These are phyloP conservation scores for Boletus insuetus DNA, from an alignment of 768 basidiomycete species.

Conservation along the genomic window DNA sequence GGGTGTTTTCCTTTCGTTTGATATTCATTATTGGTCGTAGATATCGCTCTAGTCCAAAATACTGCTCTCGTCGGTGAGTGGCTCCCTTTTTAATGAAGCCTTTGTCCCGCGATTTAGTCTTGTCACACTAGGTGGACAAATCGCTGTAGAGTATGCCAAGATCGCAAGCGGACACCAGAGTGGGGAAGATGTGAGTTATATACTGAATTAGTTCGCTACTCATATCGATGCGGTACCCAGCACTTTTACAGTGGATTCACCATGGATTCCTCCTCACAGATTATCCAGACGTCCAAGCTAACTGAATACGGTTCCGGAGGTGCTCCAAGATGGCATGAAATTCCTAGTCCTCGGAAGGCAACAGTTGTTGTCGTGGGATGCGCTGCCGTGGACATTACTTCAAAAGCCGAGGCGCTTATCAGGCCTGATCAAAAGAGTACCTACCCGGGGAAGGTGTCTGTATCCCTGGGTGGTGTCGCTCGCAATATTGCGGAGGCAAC, in stretches of 20 bases:
- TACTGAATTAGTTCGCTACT: neutral
- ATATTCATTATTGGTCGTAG: conserved; percentile 35
- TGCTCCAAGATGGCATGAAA: neutral
- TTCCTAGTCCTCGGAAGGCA: conserved; percentile 28
- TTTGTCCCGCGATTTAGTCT: neutral
- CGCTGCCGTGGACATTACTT: conserved; percentile 87
- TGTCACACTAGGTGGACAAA: conserved; percentile 58
- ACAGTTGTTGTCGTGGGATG: conserved; percentile 77
- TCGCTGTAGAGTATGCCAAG: conserved; percentile 73
- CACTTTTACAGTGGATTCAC: conserved; percentile 3
- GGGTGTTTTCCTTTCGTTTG: neutral
- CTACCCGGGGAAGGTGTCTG: conserved; percentile 67
- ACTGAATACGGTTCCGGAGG: neutral
- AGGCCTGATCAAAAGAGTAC: conserved; percentile 61
- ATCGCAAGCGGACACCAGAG: conserved; percentile 32
- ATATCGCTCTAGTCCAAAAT: conserved; percentile 87
- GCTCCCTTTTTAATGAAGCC: neutral
- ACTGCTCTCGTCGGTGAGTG: conserved; percentile 76
- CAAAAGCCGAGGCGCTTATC: conserved; percentile 39
- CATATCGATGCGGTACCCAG: conserved; percentile 10
- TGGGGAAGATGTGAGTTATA: conserved; percentile 18
- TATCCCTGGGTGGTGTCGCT: conserved; percentile 86
- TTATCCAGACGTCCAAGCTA: neutral
- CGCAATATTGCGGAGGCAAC: conserved; percentile 95
- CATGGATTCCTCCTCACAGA: neutral